phyloP scores from a whole-genome alignment of 768 basidiomycete genomes.

The Leucosporidium scottii region DNA sequence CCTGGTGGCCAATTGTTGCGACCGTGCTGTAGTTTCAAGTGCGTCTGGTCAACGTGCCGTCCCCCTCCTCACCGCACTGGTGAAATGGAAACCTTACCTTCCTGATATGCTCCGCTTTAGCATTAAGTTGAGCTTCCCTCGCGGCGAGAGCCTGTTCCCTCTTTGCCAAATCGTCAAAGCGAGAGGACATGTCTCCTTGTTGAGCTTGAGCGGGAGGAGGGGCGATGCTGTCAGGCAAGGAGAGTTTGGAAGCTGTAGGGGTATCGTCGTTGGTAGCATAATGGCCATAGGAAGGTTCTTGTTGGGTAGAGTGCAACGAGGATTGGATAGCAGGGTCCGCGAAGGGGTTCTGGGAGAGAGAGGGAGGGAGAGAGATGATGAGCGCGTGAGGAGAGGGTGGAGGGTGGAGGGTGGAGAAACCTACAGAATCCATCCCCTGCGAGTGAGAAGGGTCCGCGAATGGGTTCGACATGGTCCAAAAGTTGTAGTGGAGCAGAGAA shows the following conservation, averaged over 20 bases:
- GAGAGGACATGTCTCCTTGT: slow-evolving; percentile 25
- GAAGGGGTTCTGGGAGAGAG: slow-evolving; percentile 58
- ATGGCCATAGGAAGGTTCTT: not conserved
- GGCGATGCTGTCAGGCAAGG: slow-evolving; percentile 39
- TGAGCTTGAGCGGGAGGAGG: slow-evolving; percentile 40
- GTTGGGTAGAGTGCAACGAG: not conserved
- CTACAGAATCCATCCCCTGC: slow-evolving; percentile 6
- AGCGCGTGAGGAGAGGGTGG: not conserved
- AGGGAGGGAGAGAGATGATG: not conserved
- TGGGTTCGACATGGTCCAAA: not conserved
- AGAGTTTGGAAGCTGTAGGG: not conserved
- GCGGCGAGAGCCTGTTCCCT: slow-evolving; percentile 75
- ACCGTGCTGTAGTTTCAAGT: slow-evolving; percentile 54
- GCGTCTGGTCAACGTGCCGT: not conserved
- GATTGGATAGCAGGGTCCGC: slow-evolving; percentile 58
- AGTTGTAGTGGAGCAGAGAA: no score
- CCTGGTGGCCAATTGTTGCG: slow-evolving; percentile 92
- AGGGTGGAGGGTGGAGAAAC: not conserved
- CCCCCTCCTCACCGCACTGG: not conserved
- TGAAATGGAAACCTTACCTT: slow-evolving; percentile 41
- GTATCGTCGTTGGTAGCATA: not conserved
- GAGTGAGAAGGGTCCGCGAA: not conserved
- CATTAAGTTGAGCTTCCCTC: slow-evolving; percentile 51
- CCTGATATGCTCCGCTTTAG: slow-evolving; percentile 54
- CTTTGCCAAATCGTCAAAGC: slow-evolving; percentile 59